A percentile compares a stretch with the other conserved stretches of the same genome.
phyloP scores from a whole-genome alignment of 768 basidiomycete genomes.

The Suillus placidus region DNA sequence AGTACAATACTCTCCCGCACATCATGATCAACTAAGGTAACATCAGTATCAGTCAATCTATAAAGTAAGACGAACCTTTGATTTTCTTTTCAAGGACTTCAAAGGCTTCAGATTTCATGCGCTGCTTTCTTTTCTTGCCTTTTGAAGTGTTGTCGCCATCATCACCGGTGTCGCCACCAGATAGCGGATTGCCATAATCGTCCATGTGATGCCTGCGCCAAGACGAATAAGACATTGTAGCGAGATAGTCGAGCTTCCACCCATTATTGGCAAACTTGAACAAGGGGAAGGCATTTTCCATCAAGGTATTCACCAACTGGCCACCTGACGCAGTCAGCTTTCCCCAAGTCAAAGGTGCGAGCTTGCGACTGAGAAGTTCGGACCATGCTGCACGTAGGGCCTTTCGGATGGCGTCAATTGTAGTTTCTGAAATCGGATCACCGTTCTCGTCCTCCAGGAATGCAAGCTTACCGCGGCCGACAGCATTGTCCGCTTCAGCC shows the following conservation, averaged over 20 bases:
- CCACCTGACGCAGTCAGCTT: constrained; percentile 2
- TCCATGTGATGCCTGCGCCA: too few relatives aligned
- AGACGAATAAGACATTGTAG: not conserved
- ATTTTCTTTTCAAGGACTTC: too few relatives aligned
- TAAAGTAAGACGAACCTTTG: too few relatives aligned
- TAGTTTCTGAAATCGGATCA: not conserved
- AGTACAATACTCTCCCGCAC: too few relatives aligned
- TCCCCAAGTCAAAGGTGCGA: constrained; percentile 8
- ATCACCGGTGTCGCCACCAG: too few relatives aligned
- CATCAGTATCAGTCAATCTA: too few relatives aligned
- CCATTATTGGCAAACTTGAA: constrained; percentile 12
- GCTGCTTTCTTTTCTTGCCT: too few relatives aligned
- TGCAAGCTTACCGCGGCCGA: not conserved
- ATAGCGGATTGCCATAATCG: too few relatives aligned
- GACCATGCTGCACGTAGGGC: constrained; percentile 10
- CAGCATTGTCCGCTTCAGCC: constrained; percentile 1
- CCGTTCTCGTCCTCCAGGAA: constrained; percentile 8
- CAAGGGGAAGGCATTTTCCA: constrained; percentile 6
- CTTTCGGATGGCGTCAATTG: constrained; percentile 3
- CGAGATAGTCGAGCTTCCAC: constrained; percentile 11
- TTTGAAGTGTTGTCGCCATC: too few relatives aligned
- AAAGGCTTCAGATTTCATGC: too few relatives aligned
- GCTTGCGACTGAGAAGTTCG: constrained; percentile 1
- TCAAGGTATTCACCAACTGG: constrained; percentile 1
- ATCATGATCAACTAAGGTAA: too few relatives aligned